phyloP scores from a whole-genome alignment of 2,329 filamentous ascomycete genomes.

The Drechslerella dactyloides region DNA sequence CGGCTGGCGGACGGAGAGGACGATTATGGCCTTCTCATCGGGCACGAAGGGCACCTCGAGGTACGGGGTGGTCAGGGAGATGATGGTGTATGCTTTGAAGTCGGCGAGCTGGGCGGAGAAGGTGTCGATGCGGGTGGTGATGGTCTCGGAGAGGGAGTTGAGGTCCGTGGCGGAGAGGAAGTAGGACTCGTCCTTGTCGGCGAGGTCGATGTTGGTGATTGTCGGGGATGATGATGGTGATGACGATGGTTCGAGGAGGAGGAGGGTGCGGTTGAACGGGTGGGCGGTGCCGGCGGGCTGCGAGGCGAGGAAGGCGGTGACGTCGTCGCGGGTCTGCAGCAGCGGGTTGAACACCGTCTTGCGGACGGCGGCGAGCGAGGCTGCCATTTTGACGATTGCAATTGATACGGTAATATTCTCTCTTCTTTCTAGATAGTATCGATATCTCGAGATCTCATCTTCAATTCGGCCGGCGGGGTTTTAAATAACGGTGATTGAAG shows the following conservation, averaged over 20 bases:
- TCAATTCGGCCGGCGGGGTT: too few relatives aligned
- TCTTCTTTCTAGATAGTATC: too few relatives aligned
- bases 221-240: not conserved
- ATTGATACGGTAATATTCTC: too few relatives aligned
- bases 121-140: slow-evolving; percentile 52
- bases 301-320: slow-evolving; percentile 49
- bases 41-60: slow-evolving; percentile 51
- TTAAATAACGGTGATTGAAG: too few relatives aligned
- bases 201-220: slow-evolving; percentile 54
- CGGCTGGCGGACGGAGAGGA: slow-evolving; percentile 52
- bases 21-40: slow-evolving; percentile 52
- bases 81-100: slow-evolving; percentile 51
- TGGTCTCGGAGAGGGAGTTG: slow-evolving; percentile 53
- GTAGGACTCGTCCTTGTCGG: slow-evolving; percentile 53
- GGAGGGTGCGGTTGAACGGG: slow-evolving; percentile 52
- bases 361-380: slow-evolving; percentile 35
- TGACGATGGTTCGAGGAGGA: slow-evolving; percentile 47
- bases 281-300: slow-evolving; percentile 53
- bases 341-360: slow-evolving; percentile 55
- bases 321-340: slow-evolving; percentile 52
- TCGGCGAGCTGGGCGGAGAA: slow-evolving; percentile 50
- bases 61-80: slow-evolving; percentile 52
- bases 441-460: too few relatives aligned
- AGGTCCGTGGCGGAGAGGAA: slow-evolving; percentile 55
- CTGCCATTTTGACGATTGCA: slow-evolving; percentile 12